phyloP scores from a whole-genome alignment of 164 flowering plant species.

The Annona squamosa region DNA sequence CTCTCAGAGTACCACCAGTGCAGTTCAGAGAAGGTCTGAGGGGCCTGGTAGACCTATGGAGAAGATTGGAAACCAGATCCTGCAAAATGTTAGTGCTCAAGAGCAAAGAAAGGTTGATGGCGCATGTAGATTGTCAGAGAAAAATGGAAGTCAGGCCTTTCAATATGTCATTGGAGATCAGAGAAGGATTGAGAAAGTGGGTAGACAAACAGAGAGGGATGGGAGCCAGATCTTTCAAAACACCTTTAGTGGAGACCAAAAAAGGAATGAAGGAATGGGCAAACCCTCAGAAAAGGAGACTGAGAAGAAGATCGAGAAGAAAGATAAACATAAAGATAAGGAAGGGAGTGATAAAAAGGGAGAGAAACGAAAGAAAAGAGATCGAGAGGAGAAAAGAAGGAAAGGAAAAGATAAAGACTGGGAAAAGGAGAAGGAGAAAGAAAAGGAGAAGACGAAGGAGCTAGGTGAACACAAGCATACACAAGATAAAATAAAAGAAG shows the following conservation, averaged over 20 bases:
- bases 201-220: neutral
- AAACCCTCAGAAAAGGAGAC: constrained; percentile 16
- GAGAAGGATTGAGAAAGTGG: constrained; percentile 22
- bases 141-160: constrained; percentile 14
- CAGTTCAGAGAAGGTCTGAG: constrained; percentile 27
- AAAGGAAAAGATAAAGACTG: constrained; percentile 32
- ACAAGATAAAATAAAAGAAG: constrained; percentile 27
- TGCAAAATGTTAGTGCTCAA: constrained; percentile 15
- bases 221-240: constrained; percentile 24
- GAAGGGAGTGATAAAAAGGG: constrained; percentile 25
- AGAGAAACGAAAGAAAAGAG: constrained; percentile 24
- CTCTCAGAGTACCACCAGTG: constrained; percentile 14
- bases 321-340: constrained; percentile 25
- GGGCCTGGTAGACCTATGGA: constrained; percentile 1
- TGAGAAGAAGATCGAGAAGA: constrained; percentile 20
- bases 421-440: constrained; percentile 38
- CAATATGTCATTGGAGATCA: constrained; percentile 18
- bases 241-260: constrained; percentile 14
- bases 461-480: constrained; percentile 22
- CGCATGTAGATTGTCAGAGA: neutral
- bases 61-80: constrained; percentile 17
- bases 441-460: constrained; percentile 37
- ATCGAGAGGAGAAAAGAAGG: constrained; percentile 26
- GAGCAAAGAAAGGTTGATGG: constrained; percentile 25
- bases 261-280: constrained; percentile 23